Evolutionary conservation across 2,329 filamentous ascomycete species (phyloP), one percentile per base, ranked within the genome.

Genomic region (Furcasterigmium sp.): DNA sequence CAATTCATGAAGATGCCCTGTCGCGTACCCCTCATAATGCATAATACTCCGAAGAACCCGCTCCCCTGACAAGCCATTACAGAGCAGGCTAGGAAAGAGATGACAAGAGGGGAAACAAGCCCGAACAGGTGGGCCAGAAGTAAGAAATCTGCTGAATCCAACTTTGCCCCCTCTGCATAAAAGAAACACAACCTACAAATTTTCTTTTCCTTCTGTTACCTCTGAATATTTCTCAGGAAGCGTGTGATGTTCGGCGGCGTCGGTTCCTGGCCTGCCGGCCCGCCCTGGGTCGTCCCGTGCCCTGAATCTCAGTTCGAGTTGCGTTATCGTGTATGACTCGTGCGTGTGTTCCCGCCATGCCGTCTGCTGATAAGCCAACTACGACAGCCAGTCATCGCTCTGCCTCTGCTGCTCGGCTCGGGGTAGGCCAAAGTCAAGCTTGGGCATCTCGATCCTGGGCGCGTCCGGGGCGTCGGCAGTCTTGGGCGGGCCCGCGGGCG

Each of bases 361-460:
- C n/a, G 6, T 26, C 11, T 11, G 11, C 23, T 11, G 23, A 26
- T 11, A 7, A 26, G 20, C 21, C 29, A 17, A 35, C 39, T 41
- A 43, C 26, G 36, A 41, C 30, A 43, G 46, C 61, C 61, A 64
- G 25, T 46, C 53, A 29, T 64, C 59, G 34, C 55, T 54, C 41
- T 56, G 57, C 36, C 53, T 54, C 34, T 48, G 50, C 32, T 53
- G 51, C 29, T 8, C 14, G 41, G 21, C 39, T 38, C 37, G 45
- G 43, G 36, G 65, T 64, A 19, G 30, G 7, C 62, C 67, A 51
- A 80, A 69, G 53, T 78, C 74, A 46, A 81, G 65, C 54, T 67
- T 73, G 9, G 75, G 76, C 51, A 80, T 77, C 51, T 84, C 80
- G 49, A 87, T 64, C 61, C 74, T 79, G 11, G 82, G 82, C 21